phyloP scores from a whole-genome alignment of 1,139 yeast genomes.

The Scheffersomyces titani region DNA sequence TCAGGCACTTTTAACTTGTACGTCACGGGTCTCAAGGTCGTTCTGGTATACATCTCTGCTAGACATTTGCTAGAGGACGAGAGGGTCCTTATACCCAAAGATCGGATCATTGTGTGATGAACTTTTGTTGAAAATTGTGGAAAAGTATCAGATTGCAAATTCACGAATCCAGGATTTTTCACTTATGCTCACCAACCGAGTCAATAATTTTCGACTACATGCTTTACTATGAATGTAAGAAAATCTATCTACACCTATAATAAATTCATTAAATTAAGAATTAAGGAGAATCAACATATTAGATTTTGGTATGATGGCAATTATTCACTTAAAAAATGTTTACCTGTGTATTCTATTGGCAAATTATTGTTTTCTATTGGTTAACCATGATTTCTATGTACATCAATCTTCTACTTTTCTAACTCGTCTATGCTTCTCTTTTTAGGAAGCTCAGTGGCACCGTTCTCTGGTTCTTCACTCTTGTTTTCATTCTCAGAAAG shows the following conservation, averaged over 20 bases:
- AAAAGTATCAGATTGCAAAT: background rate
- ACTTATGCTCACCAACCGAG: background rate
- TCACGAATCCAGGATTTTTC: background rate
- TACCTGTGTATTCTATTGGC: background rate
- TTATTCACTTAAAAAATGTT: background rate
- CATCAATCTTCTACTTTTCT: conserved; percentile 11
- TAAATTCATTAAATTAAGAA: too few species aligned
- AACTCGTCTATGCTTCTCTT: conserved; percentile 30
- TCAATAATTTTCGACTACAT: background rate
- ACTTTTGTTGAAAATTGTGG: background rate
- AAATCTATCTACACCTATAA: background rate
- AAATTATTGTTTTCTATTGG: background rate
- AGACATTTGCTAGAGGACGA: background rate
- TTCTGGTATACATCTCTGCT: conserved; percentile 5
- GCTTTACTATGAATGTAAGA: background rate
- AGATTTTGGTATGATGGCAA: background rate
- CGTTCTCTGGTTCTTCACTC: conserved; percentile 3
- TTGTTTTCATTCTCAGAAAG: conserved; percentile 6
- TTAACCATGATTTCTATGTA: background rate
- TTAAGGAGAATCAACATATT: background rate
- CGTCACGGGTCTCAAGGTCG: conserved; percentile 11
- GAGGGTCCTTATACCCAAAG: background rate
- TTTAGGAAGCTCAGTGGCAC: conserved; percentile 10
- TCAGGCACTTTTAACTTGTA: conserved; percentile 8
- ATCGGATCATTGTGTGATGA: background rate